A percentile compares a stretch with the other conserved stretches of the same genome.
Evolutionary conservation across 805 yeast species (phyloP).

Genomic region (Pichia ethanolica): DNA sequence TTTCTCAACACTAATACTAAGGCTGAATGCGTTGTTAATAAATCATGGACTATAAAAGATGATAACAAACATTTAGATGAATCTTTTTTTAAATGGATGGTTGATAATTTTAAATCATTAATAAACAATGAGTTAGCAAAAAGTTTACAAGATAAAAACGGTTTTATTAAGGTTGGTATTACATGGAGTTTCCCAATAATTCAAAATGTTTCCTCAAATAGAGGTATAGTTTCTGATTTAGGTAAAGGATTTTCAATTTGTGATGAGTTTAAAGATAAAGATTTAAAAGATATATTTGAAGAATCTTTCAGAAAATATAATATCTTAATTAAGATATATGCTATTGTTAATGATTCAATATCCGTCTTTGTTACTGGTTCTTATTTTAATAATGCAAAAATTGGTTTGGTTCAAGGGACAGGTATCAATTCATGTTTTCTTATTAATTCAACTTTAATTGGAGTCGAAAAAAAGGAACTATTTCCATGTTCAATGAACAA

Average conservation of each 20-base stretch:
- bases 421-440: constrained; percentile 27
- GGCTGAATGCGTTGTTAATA: constrained; percentile 2
- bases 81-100: constrained; percentile 4
- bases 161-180: constrained; percentile 34
- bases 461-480: constrained; percentile 14
- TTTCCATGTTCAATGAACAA: constrained; percentile 8
- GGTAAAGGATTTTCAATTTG: constrained; percentile 54
- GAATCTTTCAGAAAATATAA: constrained; percentile 21
- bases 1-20: constrained; percentile 13
- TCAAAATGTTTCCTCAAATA: constrained; percentile 30
- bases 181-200: constrained; percentile 54
- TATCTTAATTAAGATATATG: constrained; percentile 31
- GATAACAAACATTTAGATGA: constrained; percentile 3
- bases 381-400: constrained; percentile 26
- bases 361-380: constrained; percentile 54
- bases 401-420: constrained; percentile 63
- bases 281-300: constrained; percentile 34
- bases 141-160: constrained; percentile 13
- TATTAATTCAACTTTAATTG: constrained; percentile 7
- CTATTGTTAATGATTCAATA: constrained; percentile 54
- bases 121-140: neutral
- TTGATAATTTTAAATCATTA: neutral
- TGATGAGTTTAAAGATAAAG: constrained; percentile 33
- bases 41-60: constrained; percentile 9
- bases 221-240: constrained; percentile 42